Evolutionary conservation across 495 filamentous ascomycete species (phyloP), one percentile per base, ranked within the genome.

Genomic region (Delitschia confertaspora): DNA sequence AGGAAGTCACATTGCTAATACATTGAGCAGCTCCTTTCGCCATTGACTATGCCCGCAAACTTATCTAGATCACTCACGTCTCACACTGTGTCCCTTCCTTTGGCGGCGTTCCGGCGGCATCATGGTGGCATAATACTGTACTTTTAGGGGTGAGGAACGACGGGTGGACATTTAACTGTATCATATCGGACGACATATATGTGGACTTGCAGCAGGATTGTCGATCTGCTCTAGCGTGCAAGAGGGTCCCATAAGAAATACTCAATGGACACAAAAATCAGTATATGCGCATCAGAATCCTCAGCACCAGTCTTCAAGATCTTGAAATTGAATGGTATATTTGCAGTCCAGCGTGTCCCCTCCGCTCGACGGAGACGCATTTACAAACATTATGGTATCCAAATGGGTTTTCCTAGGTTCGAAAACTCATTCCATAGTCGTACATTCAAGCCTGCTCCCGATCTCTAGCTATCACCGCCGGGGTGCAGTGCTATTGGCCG

Each of bases 21-120:
- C 14, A 13, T 8, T 2, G 29, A 7, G 39, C 14, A 91, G 87
- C 83, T 40, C 87, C 87, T 43, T 93, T 93, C 66, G 74, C 79
- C 47, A 66, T 93, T 62, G 83, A 91, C 51, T 83, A 79, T 56
- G 72, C 82, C 49, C 75, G 66, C 55, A 83, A 82, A 62, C 68
- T 91, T 50, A 70, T 93, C 38, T 94, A 79, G 67, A 61, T 25
- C 36, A 23, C 31, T 6, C 14, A n/a, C 16, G 18, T 13, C 6
- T 19, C 19, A 9, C 21, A 32, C 33, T 7, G 16, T 16, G 25
- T 34, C 3, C 27, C 27, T 21, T 44, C 27, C 24, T 18, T 40
- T 2, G 1, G 24, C 33, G 7, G 7, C 16, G 33, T 8, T 16
- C 7, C 16, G 7, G 16, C 16, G 33, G 16, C 7, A 7, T 8